Evolutionary conservation across 495 filamentous ascomycete species (phyloP).

Genomic region (Pseudotulostoma volvatum): DNA sequence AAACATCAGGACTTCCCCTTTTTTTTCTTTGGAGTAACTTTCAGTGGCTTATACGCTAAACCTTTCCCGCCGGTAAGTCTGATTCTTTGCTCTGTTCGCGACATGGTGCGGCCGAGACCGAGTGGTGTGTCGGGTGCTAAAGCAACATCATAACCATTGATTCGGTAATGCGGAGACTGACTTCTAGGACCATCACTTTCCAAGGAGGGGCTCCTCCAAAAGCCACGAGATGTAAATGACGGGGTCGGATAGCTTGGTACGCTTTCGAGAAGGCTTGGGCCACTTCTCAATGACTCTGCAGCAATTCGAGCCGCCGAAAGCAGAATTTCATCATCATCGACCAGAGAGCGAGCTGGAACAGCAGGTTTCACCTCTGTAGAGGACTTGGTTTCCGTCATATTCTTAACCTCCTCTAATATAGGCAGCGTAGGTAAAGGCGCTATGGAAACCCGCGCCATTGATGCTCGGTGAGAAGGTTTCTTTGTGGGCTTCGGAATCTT

Average conservation of each 20-base stretch:
- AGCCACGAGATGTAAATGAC: conserved; percentile 13
- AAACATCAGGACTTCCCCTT: too few relatives aligned
- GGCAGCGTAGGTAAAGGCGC: conserved; percentile 25
- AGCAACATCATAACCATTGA: conserved; percentile 23
- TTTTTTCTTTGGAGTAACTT: conserved; percentile 15
- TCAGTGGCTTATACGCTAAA: conserved; percentile 25
- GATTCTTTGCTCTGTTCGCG: conserved; percentile 26
- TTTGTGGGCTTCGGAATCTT: conserved; percentile 1
- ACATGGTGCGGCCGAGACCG: conserved; percentile 23
- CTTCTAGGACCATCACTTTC: conserved; percentile 11
- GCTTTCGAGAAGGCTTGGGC: conserved; percentile 19
- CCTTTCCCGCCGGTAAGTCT: conserved; percentile 25
- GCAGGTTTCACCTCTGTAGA: conserved; percentile 9
- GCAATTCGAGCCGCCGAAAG: conserved; percentile 28
- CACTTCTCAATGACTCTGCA: conserved; percentile 23
- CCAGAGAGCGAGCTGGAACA: conserved; percentile 11
- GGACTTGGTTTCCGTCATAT: conserved; percentile 13
- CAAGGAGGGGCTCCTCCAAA: conserved; percentile 8
- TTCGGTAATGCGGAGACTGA: conserved; percentile 14
- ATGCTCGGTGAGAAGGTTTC: conserved; percentile 9
- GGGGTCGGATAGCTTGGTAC: conserved; percentile 10
- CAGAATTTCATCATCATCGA: conserved; percentile 29
- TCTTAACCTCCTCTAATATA: conserved; percentile 19
- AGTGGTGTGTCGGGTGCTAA: conserved; percentile 23
- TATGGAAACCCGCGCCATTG: conserved; percentile 19